phyloP scores from a whole-genome alignment of 129 eudicot genomes.

The Lactuca sativa region DNA sequence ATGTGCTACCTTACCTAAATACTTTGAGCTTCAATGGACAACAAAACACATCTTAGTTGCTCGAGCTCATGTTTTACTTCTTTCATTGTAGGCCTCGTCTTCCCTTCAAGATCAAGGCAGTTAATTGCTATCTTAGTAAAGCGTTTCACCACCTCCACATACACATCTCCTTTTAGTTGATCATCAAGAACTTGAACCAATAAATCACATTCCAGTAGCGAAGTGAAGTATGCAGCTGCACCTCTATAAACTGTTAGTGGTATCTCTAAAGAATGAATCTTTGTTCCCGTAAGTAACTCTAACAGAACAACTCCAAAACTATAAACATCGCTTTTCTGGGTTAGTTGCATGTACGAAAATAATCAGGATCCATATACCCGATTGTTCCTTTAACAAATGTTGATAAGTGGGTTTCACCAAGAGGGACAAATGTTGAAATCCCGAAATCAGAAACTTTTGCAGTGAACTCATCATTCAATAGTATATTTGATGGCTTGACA shows the following conservation, averaged over 20 bases:
- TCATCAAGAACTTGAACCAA: constrained; percentile 31
- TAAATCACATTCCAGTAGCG: background rate
- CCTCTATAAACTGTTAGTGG: background rate
- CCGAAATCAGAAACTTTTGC: constrained; percentile 40
- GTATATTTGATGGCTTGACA: constrained; percentile 34
- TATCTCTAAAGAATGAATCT: constrained; percentile 24
- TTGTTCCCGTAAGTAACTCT: constrained; percentile 27
- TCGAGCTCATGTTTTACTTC: constrained; percentile 22
- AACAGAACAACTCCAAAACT: constrained; percentile 36
- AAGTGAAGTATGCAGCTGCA: constrained; percentile 18
- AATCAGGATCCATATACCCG: constrained; percentile 35
- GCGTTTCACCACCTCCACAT: constrained; percentile 11
- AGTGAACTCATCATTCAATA: constrained; percentile 13
- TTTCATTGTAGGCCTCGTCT: constrained; percentile 28
- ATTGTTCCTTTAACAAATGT: constrained; percentile 35
- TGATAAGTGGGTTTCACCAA: constrained; percentile 32
- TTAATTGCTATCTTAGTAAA: constrained; percentile 25
- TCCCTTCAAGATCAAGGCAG: constrained; percentile 30
- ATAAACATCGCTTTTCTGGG: constrained; percentile 36
- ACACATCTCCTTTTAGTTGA: constrained; percentile 13
- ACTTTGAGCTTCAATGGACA: constrained; percentile 6
- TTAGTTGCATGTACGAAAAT: constrained; percentile 24
- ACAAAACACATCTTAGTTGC: constrained; percentile 11
- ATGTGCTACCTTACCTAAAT: background rate
- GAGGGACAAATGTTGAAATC: constrained; percentile 30